Percentiles rank a stretch among this genome's conserved stretches.
phyloP scores from a whole-genome alignment of 306 rosid species.

The Citrullus amarus region DNA sequence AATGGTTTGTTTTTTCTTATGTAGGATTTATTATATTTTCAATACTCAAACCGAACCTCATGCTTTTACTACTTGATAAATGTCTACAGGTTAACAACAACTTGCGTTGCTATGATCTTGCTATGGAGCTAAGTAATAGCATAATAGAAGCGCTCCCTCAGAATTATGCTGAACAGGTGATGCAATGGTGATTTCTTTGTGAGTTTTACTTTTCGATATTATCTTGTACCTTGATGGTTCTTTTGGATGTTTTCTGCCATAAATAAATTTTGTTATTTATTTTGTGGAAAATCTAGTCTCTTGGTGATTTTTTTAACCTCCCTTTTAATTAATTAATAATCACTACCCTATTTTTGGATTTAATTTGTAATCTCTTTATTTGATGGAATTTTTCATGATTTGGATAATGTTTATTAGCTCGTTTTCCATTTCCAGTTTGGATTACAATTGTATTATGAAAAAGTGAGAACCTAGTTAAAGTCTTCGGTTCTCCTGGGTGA shows the following conservation, averaged over 20 bases:
- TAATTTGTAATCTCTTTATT: background rate
- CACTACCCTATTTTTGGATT: background rate
- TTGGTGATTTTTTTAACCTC: background rate
- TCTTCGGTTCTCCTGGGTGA: background rate
- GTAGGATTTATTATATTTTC: constrained; percentile 4
- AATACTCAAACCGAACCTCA: constrained; percentile 5
- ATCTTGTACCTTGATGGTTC: background rate
- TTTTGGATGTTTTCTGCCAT: background rate
- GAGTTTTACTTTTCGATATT: constrained; percentile 7
- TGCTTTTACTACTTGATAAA: constrained; percentile 4
- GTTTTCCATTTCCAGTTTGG: background rate
- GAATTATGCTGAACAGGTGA: constrained; percentile 89
- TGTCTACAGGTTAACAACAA: constrained; percentile 78
- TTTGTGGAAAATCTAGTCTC: background rate
- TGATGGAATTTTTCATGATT: background rate
- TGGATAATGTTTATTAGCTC: background rate
- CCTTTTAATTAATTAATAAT: background rate
- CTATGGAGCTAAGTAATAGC: constrained; percentile 86
- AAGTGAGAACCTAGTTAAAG: background rate
- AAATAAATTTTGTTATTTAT: background rate
- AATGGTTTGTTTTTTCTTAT: constrained; percentile 45
- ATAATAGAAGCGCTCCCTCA: constrained; percentile 86
- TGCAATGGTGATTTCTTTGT: constrained; percentile 9
- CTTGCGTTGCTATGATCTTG: constrained; percentile 96
- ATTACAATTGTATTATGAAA: background rate